phyloP scores from a whole-genome alignment of 345 rosid genomes.

The Gossypium anomalum region DNA sequence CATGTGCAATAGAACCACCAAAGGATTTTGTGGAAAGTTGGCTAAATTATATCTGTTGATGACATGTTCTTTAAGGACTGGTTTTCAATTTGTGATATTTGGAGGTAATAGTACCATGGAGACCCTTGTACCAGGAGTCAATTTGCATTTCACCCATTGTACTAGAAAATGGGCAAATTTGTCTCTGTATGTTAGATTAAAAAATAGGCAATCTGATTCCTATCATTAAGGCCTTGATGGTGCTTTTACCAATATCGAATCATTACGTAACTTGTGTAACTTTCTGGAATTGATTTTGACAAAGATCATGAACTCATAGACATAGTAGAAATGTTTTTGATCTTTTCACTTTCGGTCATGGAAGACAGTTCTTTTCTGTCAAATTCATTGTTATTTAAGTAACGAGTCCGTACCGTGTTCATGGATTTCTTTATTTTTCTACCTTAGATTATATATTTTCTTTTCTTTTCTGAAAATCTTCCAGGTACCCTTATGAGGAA shows the following conservation, averaged over 20 bases:
- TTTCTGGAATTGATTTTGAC: neutral
- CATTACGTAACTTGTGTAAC: too few relatives aligned
- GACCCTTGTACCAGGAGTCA: too few relatives aligned
- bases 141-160: too few relatives aligned
- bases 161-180: too few relatives aligned
- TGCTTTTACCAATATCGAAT: too few relatives aligned
- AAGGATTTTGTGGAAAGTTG: neutral
- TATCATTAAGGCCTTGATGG: too few relatives aligned
- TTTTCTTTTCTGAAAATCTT: slow-evolving; percentile 6
- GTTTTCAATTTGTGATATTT: too few relatives aligned
- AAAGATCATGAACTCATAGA: neutral
- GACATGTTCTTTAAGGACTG: neutral
- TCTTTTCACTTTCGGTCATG: neutral
- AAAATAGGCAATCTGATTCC: too few relatives aligned
- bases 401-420: neutral
- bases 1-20: neutral
- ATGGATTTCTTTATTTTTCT: neutral
- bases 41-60: neutral
- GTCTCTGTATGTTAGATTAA: too few relatives aligned
- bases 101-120: too few relatives aligned
- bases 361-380: neutral
- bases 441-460: neutral
- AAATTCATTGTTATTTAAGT: neutral
- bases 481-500: slow-evolving; percentile 82
- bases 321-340: neutral